Evolutionary conservation across 192 early-diverging fungal genomes (phyloP).

Genomic region (Powellomyces hirtus): DNA sequence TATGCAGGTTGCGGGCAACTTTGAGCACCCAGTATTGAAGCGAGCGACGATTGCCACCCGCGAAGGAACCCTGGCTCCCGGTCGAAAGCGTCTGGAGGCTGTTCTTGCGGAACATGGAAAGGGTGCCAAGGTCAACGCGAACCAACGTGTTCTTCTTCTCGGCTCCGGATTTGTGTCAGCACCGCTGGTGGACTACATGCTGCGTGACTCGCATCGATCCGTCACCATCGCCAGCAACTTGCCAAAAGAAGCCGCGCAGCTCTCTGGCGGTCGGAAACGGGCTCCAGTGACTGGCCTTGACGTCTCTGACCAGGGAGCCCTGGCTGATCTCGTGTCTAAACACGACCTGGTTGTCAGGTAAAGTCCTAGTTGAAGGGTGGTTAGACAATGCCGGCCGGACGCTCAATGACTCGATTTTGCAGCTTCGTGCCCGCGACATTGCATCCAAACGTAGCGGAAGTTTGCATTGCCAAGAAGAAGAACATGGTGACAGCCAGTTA

Average conservation of each 20-base stretch:
- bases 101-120: constrained; percentile 37
- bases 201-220: constrained; percentile 49
- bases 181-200: constrained; percentile 87
- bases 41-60: constrained; percentile 73
- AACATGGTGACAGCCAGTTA: constrained; percentile 96
- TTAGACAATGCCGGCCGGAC: too few relatives aligned
- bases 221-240: constrained; percentile 84
- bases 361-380: too few relatives aligned
- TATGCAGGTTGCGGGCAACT: constrained; percentile 54
- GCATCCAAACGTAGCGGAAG: constrained; percentile 86
- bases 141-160: constrained; percentile 66
- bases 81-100: constrained; percentile 52
- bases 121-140: constrained; percentile 32
- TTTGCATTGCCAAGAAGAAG: constrained; percentile 87
- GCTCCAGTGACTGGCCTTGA: constrained; percentile 74
- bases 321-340: constrained; percentile 70
- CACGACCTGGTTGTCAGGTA: constrained; percentile 91
- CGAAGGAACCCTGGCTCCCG: constrained; percentile 59
- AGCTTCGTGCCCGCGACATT: constrained; percentile 88
- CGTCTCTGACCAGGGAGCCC: constrained; percentile 69
- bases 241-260: constrained; percentile 63
- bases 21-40: constrained; percentile 67
- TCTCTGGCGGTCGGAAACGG: constrained; percentile 60
- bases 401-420: not conserved
- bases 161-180: constrained; percentile 91